Base-by-base conservation (phyloP, 108 stramenopile genomes). In the Nitzschia sp. region DNA sequence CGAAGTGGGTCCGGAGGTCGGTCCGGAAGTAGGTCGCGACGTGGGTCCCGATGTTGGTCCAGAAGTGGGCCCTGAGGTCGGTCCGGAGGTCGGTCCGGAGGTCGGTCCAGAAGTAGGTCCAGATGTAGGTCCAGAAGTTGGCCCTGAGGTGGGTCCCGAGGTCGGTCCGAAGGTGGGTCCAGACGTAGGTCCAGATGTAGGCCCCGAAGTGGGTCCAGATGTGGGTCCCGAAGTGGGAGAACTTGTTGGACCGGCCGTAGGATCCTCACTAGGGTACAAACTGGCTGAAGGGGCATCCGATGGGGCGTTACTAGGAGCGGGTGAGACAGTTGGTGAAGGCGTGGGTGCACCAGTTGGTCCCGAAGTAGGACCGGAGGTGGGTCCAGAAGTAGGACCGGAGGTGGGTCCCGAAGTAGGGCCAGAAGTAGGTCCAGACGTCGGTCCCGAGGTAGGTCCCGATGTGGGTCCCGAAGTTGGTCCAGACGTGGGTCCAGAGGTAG, bases 21-120 rank as follows among this genome's bases (percentile, higher is more conserved):
- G 71, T 38, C 68, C 56, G 45, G 36, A 3, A 41, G 56, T 69
- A 57, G 68, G 68, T 26, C 35, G 38, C 27, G 63, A 23, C 11
- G 70, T 71, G 17, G 70, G 70, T 25, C 68, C 68, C 25, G 63
- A 47, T 21, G 63, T 65, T 6, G 68, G 60, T 11, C 48, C 48
- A 31, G 55, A 0, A n/a, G 69, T 11, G 5, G 31, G 31, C 8
- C 48, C 48, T 11, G 48, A 16, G 19, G 31, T 21, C 26, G 45
- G 21, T 55, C 41, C 38, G 31, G 61, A 28, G 4, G 71, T 64
- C n/a, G 59, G 59, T 41, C 59, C 59, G 5, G 36, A 11, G 5
- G 36, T 38, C 9, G 59, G 59, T 36, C 59, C 59, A 30, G 62
- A 3, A n/a, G 62, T 47, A 16, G 62, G 62, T 55, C 27, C 45